phyloP scores from a whole-genome alignment of 768 basidiomycete genomes.

The Lactarius trivialis region DNA sequence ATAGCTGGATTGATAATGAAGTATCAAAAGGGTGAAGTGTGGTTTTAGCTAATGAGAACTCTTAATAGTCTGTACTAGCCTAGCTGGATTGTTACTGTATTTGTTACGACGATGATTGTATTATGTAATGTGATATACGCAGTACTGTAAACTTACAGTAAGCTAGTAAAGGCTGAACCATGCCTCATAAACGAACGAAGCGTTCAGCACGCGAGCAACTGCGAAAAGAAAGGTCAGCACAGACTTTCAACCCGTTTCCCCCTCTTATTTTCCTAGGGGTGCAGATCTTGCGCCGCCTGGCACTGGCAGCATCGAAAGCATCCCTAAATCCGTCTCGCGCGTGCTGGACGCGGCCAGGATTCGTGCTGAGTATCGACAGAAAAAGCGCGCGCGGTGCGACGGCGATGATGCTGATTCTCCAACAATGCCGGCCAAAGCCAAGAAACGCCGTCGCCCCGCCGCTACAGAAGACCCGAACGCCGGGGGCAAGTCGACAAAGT shows the following conservation, averaged over 20 bases:
- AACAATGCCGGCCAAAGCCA: background rate
- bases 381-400: slow-evolving; percentile 25
- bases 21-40: background rate
- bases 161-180: too few relatives aligned
- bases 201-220: slow-evolving; percentile 29
- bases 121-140: background rate
- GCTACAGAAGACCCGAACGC: background rate
- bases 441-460: slow-evolving; percentile 25
- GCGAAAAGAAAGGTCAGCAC: slow-evolving; percentile 27
- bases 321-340: slow-evolving; percentile 64
- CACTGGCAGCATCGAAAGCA: slow-evolving; percentile 35
- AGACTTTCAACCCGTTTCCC: background rate
- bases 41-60: too few relatives aligned
- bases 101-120: too few relatives aligned
- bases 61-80: too few relatives aligned
- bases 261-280: slow-evolving; percentile 21
- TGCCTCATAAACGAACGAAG: slow-evolving; percentile 35
- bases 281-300: slow-evolving; percentile 24
- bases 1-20: background rate
- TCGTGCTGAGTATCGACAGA: slow-evolving; percentile 45
- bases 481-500: background rate
- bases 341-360: slow-evolving; percentile 58
- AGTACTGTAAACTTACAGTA: too few relatives aligned
- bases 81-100: too few relatives aligned
- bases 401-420: background rate